These are phyloP conservation scores for Daldinia grandis DNA, from an alignment of 495 filamentous ascomycete genomes.

Conservation along the genomic window DNA sequence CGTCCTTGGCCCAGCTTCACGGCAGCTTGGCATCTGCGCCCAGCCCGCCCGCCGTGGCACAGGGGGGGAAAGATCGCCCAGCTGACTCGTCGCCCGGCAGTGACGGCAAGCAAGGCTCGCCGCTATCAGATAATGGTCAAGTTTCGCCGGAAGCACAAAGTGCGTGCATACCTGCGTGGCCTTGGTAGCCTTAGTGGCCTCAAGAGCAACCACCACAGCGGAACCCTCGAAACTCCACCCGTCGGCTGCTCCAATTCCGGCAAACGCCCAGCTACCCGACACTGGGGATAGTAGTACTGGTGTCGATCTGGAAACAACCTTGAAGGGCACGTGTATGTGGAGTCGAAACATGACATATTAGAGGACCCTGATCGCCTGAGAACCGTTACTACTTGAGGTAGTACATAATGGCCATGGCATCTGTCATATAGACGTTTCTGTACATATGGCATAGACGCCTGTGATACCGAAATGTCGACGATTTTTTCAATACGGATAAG, in stretches of 20 bases:
- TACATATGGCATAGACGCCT: conserved; percentile 26
- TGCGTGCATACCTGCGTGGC: conserved; percentile 23
- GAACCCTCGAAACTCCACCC: not conserved
- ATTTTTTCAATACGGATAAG: conserved; percentile 9
- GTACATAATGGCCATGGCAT: conserved; percentile 5
- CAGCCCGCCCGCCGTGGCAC: conserved; percentile 3
- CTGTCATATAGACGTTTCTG: conserved; percentile 15
- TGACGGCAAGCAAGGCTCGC: conserved; percentile 14
- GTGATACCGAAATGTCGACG: conserved; percentile 15
- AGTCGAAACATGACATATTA: conserved; percentile 8
- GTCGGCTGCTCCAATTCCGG: not conserved
- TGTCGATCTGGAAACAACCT: conserved; percentile 9
- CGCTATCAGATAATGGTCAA: conserved; percentile 12
- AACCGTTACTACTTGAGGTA: conserved; percentile 15
- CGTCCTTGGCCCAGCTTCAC: not conserved
- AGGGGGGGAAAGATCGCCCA: not conserved
- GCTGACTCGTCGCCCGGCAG: conserved; percentile 27
- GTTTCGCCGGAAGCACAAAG: conserved; percentile 26
- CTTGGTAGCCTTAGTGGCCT: too few species aligned
- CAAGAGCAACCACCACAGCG: conserved; percentile 7
- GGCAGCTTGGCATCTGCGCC: conserved; percentile 4
- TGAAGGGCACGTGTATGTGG: conserved; percentile 24
- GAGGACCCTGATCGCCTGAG: not conserved
- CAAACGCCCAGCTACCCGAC: conserved; percentile 18
- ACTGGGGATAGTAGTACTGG: not conserved